Conservation (phyloP, 352 stramenopile genomes). For the Aphanomyces stellatus region DNA sequence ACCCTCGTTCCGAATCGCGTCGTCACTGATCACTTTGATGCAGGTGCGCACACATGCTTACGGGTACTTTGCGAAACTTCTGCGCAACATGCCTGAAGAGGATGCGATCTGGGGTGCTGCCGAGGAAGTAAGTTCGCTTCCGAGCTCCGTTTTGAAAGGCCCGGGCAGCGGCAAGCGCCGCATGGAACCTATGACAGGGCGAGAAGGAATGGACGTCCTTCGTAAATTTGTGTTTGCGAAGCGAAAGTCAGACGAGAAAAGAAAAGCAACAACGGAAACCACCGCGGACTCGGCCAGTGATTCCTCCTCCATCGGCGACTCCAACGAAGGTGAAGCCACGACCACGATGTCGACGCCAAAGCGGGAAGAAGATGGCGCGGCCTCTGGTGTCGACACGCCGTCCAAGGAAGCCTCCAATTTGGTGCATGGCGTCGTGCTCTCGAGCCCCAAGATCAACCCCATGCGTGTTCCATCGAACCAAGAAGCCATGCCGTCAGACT, state of each 20-base stretch:
- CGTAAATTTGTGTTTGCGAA: slow-evolving; percentile 79
- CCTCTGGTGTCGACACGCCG: background rate
- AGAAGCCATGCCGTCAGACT: too few species aligned
- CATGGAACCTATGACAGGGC: slow-evolving; percentile 77
- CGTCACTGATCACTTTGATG: background rate
- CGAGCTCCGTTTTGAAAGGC: slow-evolving; percentile 60
- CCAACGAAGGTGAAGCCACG: background rate
- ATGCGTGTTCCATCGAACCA: too few species aligned
- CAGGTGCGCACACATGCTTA: slow-evolving; percentile 76
- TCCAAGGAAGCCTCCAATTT: slow-evolving; percentile 2
- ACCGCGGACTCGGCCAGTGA: background rate
- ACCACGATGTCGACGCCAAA: background rate
- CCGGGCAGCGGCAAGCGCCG: slow-evolving; percentile 64
- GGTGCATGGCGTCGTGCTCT: slow-evolving; percentile 5
- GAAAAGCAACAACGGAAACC: slow-evolving; percentile 15
- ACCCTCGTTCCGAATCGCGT: background rate
- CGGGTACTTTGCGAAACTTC: slow-evolving; percentile 78
- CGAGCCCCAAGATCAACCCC: slow-evolving; percentile 17
- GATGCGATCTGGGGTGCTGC: slow-evolving; percentile 72
- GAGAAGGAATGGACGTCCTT: slow-evolving; percentile 74
- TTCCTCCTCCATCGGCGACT: background rate
- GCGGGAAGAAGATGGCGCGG: background rate
- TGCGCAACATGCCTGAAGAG: slow-evolving; percentile 80
- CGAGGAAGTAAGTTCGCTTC: slow-evolving; percentile 70
- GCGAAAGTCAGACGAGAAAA: slow-evolving; percentile 52